Evolutionary conservation across 2,329 filamentous ascomycete species (phyloP).

Genomic region (Phoma sp.): DNA sequence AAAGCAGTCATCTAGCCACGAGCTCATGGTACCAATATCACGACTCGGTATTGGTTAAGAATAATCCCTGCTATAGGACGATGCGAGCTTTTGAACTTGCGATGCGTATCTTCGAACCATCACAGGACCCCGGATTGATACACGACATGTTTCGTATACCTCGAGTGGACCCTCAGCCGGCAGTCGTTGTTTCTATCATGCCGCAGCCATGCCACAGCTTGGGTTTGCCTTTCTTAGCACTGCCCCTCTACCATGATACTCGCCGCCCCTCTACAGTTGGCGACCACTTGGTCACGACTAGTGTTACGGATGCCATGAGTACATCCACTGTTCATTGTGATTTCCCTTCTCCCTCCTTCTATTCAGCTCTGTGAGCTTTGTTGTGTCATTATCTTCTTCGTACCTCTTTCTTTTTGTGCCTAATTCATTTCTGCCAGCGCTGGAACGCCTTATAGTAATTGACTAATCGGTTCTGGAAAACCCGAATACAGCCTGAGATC

Average conservation of each 20-base stretch:
- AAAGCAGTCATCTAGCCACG: not conserved
- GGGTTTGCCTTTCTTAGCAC: slow-evolving; percentile 18
- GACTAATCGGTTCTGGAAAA: slow-evolving; percentile 14
- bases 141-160: slow-evolving; percentile 24
- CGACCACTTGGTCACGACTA: slow-evolving; percentile 13
- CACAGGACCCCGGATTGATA: slow-evolving; percentile 7
- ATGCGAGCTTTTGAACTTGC: not conserved
- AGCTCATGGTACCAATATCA: no score
- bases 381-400: slow-evolving; percentile 1
- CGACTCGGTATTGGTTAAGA: not conserved
- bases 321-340: not conserved
- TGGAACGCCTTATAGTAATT: slow-evolving; percentile 29
- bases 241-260: slow-evolving; percentile 15
- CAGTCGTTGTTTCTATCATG: slow-evolving; percentile 28
- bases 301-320: slow-evolving; percentile 4
- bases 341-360: not conserved
- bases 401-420: slow-evolving; percentile 4
- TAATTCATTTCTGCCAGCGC: slow-evolving; percentile 20
- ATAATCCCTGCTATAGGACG: not conserved
- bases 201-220: slow-evolving; percentile 28
- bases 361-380: slow-evolving; percentile 10
- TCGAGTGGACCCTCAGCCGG: slow-evolving; percentile 14
- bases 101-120: slow-evolving; percentile 5
- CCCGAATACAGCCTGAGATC: not conserved
- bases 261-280: slow-evolving; percentile 9